A percentile compares a stretch with the other conserved stretches of the same genome.
phyloP scores from a whole-genome alignment of 2,329 filamentous ascomycete genomes.

The Fusarium citri region DNA sequence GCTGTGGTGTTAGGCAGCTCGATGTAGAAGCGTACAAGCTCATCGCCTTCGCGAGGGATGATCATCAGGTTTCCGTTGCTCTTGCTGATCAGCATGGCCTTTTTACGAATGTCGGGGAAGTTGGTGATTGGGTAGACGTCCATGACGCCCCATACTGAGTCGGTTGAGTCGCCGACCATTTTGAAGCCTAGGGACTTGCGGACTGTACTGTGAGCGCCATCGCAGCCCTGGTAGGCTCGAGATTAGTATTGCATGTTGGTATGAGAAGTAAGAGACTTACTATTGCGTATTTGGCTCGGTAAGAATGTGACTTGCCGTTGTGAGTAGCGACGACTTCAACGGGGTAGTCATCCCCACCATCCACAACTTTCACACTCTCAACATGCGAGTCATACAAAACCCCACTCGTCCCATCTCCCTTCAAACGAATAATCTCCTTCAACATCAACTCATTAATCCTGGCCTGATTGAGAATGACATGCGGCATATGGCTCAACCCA shows the following conservation, averaged over 20 bases:
- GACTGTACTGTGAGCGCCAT: slow-evolving; percentile 45
- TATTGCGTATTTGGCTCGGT: slow-evolving; percentile 36
- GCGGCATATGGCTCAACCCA: slow-evolving; percentile 71
- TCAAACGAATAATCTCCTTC: slow-evolving; percentile 25
- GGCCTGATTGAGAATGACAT: slow-evolving; percentile 70
- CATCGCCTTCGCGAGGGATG: slow-evolving; percentile 43
- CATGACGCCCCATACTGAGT: slow-evolving; percentile 47
- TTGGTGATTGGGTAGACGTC: slow-evolving; percentile 45
- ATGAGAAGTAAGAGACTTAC: not conserved
- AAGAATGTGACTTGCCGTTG: not conserved
- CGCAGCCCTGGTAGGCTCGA: not conserved
- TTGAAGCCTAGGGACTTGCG: slow-evolving; percentile 41
- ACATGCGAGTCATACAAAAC: slow-evolving; percentile 37
- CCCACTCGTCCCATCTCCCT: not conserved
- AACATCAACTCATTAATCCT: slow-evolving; percentile 39
- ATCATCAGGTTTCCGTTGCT: slow-evolving; percentile 43
- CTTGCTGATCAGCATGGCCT: slow-evolving; percentile 45
- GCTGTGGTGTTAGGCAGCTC: slow-evolving; percentile 15
- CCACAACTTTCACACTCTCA: slow-evolving; percentile 17
- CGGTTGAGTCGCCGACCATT: slow-evolving; percentile 45
- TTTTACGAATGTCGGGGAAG: slow-evolving; percentile 47
- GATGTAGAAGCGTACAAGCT: slow-evolving; percentile 44
- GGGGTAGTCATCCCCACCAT: slow-evolving; percentile 5
- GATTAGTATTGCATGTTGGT: fast-evolving
- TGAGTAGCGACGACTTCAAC: slow-evolving; percentile 20